Conservation (phyloP, 2,329 filamentous ascomycete genomes). For the Trichoderma brevicompactum region DNA sequence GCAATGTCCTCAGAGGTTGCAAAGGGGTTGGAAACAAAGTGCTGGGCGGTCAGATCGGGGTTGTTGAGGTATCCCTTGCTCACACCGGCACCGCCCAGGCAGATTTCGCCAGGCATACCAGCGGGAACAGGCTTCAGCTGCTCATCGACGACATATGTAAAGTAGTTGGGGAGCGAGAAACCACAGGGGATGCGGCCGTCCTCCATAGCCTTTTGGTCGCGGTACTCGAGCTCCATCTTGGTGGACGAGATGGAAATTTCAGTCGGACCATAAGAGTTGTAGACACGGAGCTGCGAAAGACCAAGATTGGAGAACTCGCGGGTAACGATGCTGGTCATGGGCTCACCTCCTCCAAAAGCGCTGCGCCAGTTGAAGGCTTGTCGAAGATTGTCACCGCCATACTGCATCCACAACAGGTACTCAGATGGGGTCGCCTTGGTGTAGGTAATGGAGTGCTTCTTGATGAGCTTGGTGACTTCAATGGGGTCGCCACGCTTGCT, state of each 20-base stretch:
- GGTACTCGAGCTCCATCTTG: conserved; percentile 19
- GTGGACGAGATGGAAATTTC: conserved; percentile 31
- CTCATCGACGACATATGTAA: conserved; percentile 47
- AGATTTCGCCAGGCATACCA: conserved; percentile 30
- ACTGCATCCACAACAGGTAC: conserved; percentile 40
- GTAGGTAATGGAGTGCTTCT: conserved; percentile 41
- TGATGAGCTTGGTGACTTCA: conserved; percentile 44
- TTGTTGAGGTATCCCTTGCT: conserved; percentile 45
- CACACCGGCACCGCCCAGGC: conserved; percentile 45
- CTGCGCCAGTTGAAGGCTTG: conserved; percentile 32
- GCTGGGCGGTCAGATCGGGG: conserved; percentile 28
- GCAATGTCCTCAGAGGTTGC: neutral
- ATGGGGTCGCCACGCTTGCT: conserved; percentile 38
- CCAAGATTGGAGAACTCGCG: conserved; percentile 18
- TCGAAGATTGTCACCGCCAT: conserved; percentile 28
- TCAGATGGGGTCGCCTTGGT: conserved; percentile 50
- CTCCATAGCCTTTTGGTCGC: neutral
- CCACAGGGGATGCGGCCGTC: conserved; percentile 11
- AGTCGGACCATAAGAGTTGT: conserved; percentile 40
- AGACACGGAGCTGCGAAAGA: conserved; percentile 24
- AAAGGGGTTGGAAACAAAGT: conserved; percentile 25
- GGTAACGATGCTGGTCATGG: conserved; percentile 28
- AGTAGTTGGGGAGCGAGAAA: conserved; percentile 35
- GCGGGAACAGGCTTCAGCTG: conserved; percentile 31
- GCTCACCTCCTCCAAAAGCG: conserved; percentile 39